Base-by-base conservation (phyloP, 495 filamentous ascomycete genomes). In the Copromyces sp. region DNA sequence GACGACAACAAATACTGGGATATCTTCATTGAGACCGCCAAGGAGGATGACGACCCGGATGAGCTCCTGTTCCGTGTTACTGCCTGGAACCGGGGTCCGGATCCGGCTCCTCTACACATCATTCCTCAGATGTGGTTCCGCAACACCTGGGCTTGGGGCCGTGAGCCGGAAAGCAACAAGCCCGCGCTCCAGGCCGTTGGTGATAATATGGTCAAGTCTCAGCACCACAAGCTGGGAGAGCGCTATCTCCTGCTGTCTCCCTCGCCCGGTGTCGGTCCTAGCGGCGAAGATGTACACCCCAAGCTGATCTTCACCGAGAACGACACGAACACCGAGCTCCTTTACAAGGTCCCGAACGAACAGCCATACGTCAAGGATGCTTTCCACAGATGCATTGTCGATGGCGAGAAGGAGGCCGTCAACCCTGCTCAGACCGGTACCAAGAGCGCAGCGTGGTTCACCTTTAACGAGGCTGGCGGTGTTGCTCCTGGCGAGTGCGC, bases 51-150 rank as follows among this genome's bases (percentile, higher is more conserved):
- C 61, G 90, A 97, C 76, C 90, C 92, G 69, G 94, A 97, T 32
- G 95, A 97, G 81, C 84, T 98, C 17, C 86, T 97, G 44, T 98
- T 98, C 85, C 93, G 95, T 75, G 91, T 97, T 45, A 98, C 95
- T 29, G 94, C 94, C 40, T 98, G 94, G 89, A 98, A 98, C 80
- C 88, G 95, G 73, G 95, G 95, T 9, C 92, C 94, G 4, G 94
- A 97, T 45, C 89, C 93, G 4, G 94, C 95, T 45, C 93, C 92
- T 39, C 82, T 98, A 73, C 95, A 98, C 81, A 97, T 98, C 74
- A 84, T 98, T 70, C 95, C 95, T 9, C 95, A 98, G 72, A 89
- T 97, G 24, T 97, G 94, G 94, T 98, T 97, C 83, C 87, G 95
- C 39, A 98, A 98, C 79, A 97, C 94, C 11, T 98, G 95, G 95